Evolutionary conservation across 768 basidiomycete genomes (phyloP).

Genomic region (Guyanaporus albipodus): DNA sequence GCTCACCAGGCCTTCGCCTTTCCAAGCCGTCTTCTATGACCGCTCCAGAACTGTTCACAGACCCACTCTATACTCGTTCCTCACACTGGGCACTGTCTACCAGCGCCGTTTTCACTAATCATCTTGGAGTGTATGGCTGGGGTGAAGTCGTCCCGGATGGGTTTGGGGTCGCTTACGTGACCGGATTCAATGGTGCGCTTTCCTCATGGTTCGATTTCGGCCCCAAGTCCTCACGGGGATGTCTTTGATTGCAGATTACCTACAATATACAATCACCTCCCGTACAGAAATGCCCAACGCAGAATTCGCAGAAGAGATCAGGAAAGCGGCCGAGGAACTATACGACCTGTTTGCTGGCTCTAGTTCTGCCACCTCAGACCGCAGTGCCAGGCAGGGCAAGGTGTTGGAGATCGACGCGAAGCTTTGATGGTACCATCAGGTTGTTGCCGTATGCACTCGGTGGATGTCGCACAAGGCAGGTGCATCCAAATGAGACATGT

Average conservation of each 20-base stretch:
- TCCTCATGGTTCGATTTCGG: background rate
- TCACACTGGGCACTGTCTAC: constrained; percentile 89
- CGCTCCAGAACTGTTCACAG: constrained; percentile 66
- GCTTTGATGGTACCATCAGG: constrained; percentile 20
- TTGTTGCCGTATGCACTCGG: too few species aligned
- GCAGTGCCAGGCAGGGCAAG: background rate
- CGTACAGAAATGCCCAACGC: constrained; percentile 79
- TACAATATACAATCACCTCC: constrained; percentile 88
- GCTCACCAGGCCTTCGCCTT: constrained; percentile 61
- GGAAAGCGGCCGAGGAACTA: constrained; percentile 61
- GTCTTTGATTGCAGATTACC: constrained; percentile 46
- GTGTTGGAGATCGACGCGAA: constrained; percentile 3
- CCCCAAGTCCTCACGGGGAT: constrained; percentile 2
- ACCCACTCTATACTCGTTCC: constrained; percentile 68
- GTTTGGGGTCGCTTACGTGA: constrained; percentile 93
- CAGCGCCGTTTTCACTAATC: constrained; percentile 81
- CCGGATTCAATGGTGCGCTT: constrained; percentile 70
- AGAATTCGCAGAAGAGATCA: constrained; percentile 68
- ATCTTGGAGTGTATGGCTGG: constrained; percentile 88
- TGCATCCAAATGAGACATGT: too few species aligned
- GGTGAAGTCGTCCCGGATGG: constrained; percentile 94
- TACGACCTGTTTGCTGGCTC: constrained; percentile 48
- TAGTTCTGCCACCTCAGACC: background rate
- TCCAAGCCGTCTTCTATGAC: constrained; percentile 57
- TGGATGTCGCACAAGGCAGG: too few species aligned